Evolutionary conservation across 2,329 filamentous ascomycete genomes (phyloP).

Genomic region (Colletotrichum musae): DNA sequence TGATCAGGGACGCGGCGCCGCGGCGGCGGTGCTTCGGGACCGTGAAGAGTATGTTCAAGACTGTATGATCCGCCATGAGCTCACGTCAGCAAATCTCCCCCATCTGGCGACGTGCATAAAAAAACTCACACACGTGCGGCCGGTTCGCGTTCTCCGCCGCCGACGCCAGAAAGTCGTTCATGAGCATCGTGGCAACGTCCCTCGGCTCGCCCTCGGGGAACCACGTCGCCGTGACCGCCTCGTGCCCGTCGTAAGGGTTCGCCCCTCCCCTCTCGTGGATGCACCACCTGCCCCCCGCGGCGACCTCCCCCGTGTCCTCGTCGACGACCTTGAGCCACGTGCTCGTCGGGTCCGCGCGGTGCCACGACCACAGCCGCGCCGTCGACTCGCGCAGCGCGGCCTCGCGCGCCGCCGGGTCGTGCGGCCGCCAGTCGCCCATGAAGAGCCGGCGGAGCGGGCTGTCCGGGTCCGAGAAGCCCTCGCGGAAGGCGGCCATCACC

Average conservation of each 20-base stretch:
- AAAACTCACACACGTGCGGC: conserved; percentile 17
- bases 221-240: conserved; percentile 11
- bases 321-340: conserved; percentile 56
- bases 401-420: conserved; percentile 1
- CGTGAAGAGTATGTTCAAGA: conserved; percentile 55
- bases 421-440: conserved; percentile 20
- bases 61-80: conserved; percentile 38
- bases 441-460: conserved; percentile 16
- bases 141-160: conserved; percentile 18
- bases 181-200: conserved; percentile 1
- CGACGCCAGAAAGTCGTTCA: conserved; percentile 12
- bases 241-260: conserved; percentile 11
- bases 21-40: conserved; percentile 52
- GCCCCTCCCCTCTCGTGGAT: background rate
- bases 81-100: background rate
- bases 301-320: conserved; percentile 39
- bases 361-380: conserved; percentile 8
- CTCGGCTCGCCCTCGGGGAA: conserved; percentile 18
- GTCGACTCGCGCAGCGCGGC: conserved; percentile 3
- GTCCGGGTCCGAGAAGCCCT: conserved; percentile 2
- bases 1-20: conserved; percentile 52
- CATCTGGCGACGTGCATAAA: background rate
- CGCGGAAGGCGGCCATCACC: conserved; percentile 5
- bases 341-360: conserved; percentile 46
- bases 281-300: conserved; percentile 17